phyloP scores from a whole-genome alignment of 495 filamentous ascomycete species.

The Annulohypoxylon moriforme region DNA sequence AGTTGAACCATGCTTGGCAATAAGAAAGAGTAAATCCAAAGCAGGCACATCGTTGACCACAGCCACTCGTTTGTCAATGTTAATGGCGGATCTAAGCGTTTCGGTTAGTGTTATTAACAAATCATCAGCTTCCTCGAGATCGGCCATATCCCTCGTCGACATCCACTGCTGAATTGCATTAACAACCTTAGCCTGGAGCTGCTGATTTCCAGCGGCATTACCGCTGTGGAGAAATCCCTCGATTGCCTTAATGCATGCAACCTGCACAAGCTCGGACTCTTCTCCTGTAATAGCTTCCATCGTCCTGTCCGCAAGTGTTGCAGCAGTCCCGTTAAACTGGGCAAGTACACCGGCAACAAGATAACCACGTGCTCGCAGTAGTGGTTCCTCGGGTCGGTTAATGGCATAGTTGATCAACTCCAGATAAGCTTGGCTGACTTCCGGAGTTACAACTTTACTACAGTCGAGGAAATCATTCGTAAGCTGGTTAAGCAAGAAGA shows the following conservation, averaged over 20 bases:
- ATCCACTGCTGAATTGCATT: conserved; percentile 81
- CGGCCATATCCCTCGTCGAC: conserved; percentile 78
- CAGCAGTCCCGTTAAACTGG: conserved; percentile 64
- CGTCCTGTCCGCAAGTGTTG: conserved; percentile 73
- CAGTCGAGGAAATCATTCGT: conserved; percentile 84
- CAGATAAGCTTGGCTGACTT: conserved; percentile 76
- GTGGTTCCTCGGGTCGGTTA: conserved; percentile 65
- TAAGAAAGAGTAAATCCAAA: conserved; percentile 86
- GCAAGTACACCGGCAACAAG: conserved; percentile 80
- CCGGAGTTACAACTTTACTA: conserved; percentile 70
- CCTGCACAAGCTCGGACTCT: conserved; percentile 85
- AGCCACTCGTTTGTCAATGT: conserved; percentile 76
- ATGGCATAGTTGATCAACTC: conserved; percentile 84
- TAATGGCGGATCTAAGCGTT: conserved; percentile 84
- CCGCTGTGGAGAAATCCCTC: conserved; percentile 79
- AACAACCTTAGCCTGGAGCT: conserved; percentile 78
- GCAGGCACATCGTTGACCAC: conserved; percentile 72
- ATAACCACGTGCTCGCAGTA: conserved; percentile 86
- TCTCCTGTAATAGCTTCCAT: conserved; percentile 80
- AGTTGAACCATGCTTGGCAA: conserved; percentile 85
- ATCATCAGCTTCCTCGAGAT: conserved; percentile 87
- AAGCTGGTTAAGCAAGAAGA: conserved; percentile 84
- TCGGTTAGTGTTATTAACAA: conserved; percentile 90
- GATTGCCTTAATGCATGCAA: conserved; percentile 87
- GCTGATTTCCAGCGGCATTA: conserved; percentile 55